A percentile compares a stretch with the other conserved stretches of the same genome.
These are phyloP conservation scores for Astraeus odoratus DNA, from an alignment of 768 basidiomycete species.

Conservation along the genomic window DNA sequence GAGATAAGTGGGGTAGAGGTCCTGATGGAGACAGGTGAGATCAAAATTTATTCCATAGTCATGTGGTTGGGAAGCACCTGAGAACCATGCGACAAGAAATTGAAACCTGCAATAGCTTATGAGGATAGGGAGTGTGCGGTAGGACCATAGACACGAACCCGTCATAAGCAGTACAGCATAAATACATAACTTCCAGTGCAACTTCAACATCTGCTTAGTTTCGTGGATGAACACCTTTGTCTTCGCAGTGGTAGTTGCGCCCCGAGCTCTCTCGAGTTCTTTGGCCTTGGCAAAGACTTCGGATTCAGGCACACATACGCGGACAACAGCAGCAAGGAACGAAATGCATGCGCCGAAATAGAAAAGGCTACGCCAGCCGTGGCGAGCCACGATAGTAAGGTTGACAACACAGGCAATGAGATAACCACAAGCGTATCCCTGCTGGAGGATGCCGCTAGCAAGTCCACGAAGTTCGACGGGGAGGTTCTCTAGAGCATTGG, in stretches of 20 bases:
- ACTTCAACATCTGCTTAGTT: slow-evolving; percentile 67
- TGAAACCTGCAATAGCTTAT: slow-evolving; percentile 43
- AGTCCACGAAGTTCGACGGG: slow-evolving; percentile 84
- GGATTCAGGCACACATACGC: slow-evolving; percentile 72
- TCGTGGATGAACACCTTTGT: slow-evolving; percentile 69
- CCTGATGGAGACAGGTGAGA: slow-evolving; percentile 24
- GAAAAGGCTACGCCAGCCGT: slow-evolving; percentile 73
- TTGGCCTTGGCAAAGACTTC: slow-evolving; percentile 63
- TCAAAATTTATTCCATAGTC: neutral
- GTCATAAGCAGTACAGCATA: slow-evolving; percentile 83
- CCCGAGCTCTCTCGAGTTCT: slow-evolving; percentile 40
- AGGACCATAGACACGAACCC: slow-evolving; percentile 19
- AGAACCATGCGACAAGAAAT: slow-evolving; percentile 64
- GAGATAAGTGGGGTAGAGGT: slow-evolving; percentile 69
- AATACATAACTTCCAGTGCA: slow-evolving; percentile 77
- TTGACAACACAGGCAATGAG: slow-evolving; percentile 82
- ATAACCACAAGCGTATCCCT: slow-evolving; percentile 86
- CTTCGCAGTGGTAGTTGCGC: slow-evolving; percentile 38
- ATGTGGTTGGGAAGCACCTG: slow-evolving; percentile 28
- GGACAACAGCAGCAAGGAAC: slow-evolving; percentile 58
- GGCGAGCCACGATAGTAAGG: slow-evolving; percentile 42
- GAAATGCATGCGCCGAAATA: slow-evolving; percentile 72
- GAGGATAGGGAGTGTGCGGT: neutral
- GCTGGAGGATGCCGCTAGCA: slow-evolving; percentile 77
- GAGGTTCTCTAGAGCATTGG: slow-evolving; percentile 83